A percentile compares a stretch with the other conserved stretches of the same genome.
Evolutionary conservation across 306 rosid genomes (phyloP).

Genomic region (Begonia masoniana): DNA sequence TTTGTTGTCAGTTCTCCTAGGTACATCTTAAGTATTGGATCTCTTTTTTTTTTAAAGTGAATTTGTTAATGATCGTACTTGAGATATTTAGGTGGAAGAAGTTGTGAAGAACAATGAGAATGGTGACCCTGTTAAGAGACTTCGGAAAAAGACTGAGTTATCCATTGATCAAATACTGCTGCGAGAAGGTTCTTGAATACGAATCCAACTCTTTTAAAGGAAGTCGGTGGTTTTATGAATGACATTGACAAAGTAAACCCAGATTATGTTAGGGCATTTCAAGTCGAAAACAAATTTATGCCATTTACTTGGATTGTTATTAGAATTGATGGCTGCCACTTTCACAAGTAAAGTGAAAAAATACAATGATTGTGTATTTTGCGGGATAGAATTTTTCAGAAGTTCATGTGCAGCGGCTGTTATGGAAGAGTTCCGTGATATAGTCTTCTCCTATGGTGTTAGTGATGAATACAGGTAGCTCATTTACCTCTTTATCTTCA

Average conservation of each 20-base stretch:
- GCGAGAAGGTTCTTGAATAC: slow-evolving; percentile 48
- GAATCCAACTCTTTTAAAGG: slow-evolving; percentile 44
- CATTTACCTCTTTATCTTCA: not conserved
- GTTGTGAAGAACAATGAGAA: slow-evolving; percentile 48
- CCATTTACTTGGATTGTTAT: slow-evolving; percentile 64
- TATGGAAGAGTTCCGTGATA: slow-evolving; percentile 49
- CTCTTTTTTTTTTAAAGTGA: too few species aligned
- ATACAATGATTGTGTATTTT: not conserved
- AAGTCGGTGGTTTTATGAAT: slow-evolving; percentile 51
- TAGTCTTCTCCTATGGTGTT: slow-evolving; percentile 67
- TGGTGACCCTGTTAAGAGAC: slow-evolving; percentile 55
- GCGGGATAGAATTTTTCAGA: slow-evolving; percentile 15
- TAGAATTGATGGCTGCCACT: slow-evolving; percentile 79
- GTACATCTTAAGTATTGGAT: too few species aligned
- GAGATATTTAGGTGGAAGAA: slow-evolving; percentile 23
- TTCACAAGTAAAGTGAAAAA: slow-evolving; percentile 33
- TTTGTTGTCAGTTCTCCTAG: too few species aligned
- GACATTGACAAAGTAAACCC: slow-evolving; percentile 55
- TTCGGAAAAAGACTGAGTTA: slow-evolving; percentile 30
- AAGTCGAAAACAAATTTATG: slow-evolving; percentile 46
- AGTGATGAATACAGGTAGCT: slow-evolving; percentile 57
- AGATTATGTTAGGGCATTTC: slow-evolving; percentile 62
- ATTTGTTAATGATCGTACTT: not conserved
- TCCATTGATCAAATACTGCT: slow-evolving; percentile 50
- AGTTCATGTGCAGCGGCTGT: slow-evolving; percentile 52